Evolutionary conservation across 2,329 filamentous ascomycete genomes (phyloP), one percentile per base, ranked within the genome.

Genomic region (Juglanconis juglandina): DNA sequence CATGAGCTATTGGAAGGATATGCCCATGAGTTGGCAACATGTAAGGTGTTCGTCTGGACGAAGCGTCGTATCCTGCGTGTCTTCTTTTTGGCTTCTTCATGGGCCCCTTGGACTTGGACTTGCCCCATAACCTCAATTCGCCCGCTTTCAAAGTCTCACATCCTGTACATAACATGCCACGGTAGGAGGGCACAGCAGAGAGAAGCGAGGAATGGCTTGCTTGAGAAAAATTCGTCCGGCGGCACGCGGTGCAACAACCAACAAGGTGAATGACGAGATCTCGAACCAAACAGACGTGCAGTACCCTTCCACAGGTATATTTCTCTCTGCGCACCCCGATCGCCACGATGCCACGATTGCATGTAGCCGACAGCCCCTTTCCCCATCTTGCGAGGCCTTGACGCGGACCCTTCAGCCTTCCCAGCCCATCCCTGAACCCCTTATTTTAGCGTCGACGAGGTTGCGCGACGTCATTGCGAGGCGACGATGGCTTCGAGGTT

Each of bases 401-500:
- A 24, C 24, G 24, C 24, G 24, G 24, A 24, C 24, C 24, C 24
- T 24, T 24, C 24, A 24, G 24, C 24, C 24, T 24, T 24, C 33
- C 51, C 53, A 49, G 34, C 11, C 47, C 39, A 55, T 56, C 57
- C 60, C 57, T 62, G 57, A 62, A 50, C 57, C 60, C 60, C 60
- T 56, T 53, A 60, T 41, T 59, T 53, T 59, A 59, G 60, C 52
- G 60, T 55, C 44, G 39, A 46, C 52, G n/a, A 35, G 41, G 17
- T 48, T n/a, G 50, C 50, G 39, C 53, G 57, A 60, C 60, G 57
- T 62, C 60, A 62, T 50, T 37, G 17, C 35, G 53, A 14, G 52
- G 34, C 37, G 41, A 13, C 41, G 41, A 42, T 13, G 41, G 11
- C 8, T 24, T 24, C 24, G 24, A 24, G 24, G 24, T 24, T 24